A percentile compares a stretch with the other conserved stretches of the same genome.
Evolutionary conservation across 2,329 filamentous ascomycete genomes (phyloP).

Genomic region (Epichloe scottii): DNA sequence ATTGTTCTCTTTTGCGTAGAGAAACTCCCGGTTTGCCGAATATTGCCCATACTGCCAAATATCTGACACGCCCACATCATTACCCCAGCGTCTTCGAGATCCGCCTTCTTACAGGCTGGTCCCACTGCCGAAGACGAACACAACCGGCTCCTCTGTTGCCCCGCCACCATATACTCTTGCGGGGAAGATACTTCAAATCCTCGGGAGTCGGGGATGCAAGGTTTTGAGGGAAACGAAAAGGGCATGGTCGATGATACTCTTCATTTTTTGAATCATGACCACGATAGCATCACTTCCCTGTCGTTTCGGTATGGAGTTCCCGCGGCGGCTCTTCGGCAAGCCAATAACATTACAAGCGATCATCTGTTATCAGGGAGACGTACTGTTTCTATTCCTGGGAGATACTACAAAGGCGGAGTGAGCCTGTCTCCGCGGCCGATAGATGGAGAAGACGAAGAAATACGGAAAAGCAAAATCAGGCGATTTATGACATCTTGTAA

Average conservation of each 20-base stretch:
- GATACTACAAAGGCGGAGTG: constrained; percentile 53
- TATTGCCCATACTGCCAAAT: constrained; percentile 70
- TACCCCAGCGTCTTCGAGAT: constrained; percentile 51
- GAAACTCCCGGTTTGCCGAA: constrained; percentile 53
- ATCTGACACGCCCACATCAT: constrained; percentile 41
- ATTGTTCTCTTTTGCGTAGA: constrained; percentile 15
- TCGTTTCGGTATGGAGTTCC: constrained; percentile 63
- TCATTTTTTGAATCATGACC: constrained; percentile 60
- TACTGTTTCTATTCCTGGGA: constrained; percentile 58
- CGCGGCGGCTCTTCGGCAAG: constrained; percentile 43
- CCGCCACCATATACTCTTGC: constrained; percentile 26
- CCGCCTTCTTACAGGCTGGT: constrained; percentile 51
- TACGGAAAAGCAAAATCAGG: constrained; percentile 55
- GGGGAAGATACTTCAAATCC: background rate
- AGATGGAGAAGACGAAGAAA: constrained; percentile 64
- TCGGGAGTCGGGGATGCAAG: background rate
- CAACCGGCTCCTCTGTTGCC: constrained; percentile 15
- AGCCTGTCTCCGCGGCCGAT: constrained; percentile 57
- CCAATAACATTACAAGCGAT: constrained; percentile 61
- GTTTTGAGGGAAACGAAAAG: constrained; percentile 17
- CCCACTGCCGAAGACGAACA: constrained; percentile 15
- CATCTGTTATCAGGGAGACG: constrained; percentile 56
- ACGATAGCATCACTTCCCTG: constrained; percentile 55
- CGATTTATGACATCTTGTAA: constrained; percentile 73
- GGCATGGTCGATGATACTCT: constrained; percentile 47